A percentile compares a stretch with the other conserved stretches of the same genome.
phyloP scores from a whole-genome alignment of 768 basidiomycete genomes.

The Kwoniella botswanensis region DNA sequence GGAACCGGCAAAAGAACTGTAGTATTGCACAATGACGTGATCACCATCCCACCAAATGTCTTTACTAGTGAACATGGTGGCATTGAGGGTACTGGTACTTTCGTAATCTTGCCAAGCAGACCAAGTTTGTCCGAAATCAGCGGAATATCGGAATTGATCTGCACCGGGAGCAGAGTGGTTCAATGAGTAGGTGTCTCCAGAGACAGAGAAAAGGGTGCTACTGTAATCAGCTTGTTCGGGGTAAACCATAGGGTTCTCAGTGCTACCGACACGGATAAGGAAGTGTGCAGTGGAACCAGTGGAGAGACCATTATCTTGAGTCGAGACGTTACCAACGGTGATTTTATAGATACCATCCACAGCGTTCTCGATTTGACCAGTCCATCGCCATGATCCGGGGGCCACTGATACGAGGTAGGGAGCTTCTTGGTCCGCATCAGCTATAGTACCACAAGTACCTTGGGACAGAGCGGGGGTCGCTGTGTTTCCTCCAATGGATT shows the following conservation, averaged over 20 bases:
- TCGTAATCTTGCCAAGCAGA: slow-evolving; percentile 80
- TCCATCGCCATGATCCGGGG: slow-evolving; percentile 73
- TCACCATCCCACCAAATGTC: slow-evolving; percentile 76
- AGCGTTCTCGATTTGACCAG: slow-evolving; percentile 72
- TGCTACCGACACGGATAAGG: slow-evolving; percentile 76
- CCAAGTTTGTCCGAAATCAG: slow-evolving; percentile 86
- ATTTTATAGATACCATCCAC: slow-evolving; percentile 84
- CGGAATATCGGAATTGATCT: slow-evolving; percentile 82
- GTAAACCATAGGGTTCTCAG: slow-evolving; percentile 83
- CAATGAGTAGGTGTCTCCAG: slow-evolving; percentile 73
- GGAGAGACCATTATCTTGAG: slow-evolving; percentile 66
- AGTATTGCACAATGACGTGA: slow-evolving; percentile 91
- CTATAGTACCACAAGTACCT: slow-evolving; percentile 58
- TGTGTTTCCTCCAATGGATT: slow-evolving; percentile 72
- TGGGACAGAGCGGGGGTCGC: slow-evolving; percentile 64
- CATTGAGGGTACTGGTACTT: slow-evolving; percentile 65
- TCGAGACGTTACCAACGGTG: slow-evolving; percentile 66
- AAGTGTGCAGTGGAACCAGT: slow-evolving; percentile 73
- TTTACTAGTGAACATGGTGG: slow-evolving; percentile 63
- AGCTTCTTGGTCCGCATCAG: slow-evolving; percentile 58
- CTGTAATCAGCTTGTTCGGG: slow-evolving; percentile 76
- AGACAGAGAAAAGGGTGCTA: slow-evolving; percentile 60
- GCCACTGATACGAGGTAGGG: slow-evolving; percentile 65
- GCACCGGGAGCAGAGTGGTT: slow-evolving; percentile 84
- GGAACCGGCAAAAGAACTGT: slow-evolving; percentile 71